These are phyloP conservation scores for Populus davidiana DNA, from an alignment of 345 rosid genomes.

Conservation along the genomic window DNA sequence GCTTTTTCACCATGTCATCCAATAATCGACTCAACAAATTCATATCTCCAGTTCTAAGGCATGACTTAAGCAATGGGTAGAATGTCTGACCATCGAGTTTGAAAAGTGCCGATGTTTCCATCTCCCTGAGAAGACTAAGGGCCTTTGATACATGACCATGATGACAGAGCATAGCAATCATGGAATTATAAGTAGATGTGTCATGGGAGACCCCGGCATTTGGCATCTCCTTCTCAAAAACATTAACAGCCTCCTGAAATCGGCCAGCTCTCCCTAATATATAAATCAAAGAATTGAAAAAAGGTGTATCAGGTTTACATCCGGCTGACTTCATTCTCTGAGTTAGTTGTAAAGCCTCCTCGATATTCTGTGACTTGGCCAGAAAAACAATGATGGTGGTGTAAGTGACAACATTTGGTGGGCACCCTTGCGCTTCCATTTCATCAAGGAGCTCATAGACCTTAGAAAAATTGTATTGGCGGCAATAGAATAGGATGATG, in stretches of 20 bases:
- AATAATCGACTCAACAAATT: conserved; percentile 54
- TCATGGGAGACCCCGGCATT: conserved; percentile 36
- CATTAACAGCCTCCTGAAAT: conserved; percentile 48
- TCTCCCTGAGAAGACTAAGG: conserved; percentile 44
- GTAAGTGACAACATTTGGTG: conserved; percentile 67
- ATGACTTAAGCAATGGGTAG: conserved; percentile 61
- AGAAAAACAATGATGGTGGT: conserved; percentile 64
- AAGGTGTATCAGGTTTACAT: conserved; percentile 52
- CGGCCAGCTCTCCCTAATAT: conserved; percentile 56
- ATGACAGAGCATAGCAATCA: conserved; percentile 77
- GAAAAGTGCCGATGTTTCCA: conserved; percentile 45
- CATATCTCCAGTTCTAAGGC: conserved; percentile 59
- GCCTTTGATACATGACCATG: conserved; percentile 46
- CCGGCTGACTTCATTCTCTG: conserved; percentile 48
- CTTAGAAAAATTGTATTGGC: conserved; percentile 35
- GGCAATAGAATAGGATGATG: conserved; percentile 56
- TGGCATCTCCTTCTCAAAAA: conserved; percentile 61
- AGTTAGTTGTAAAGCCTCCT: conserved; percentile 52
- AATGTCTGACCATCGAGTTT: conserved; percentile 71
- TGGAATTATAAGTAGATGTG: conserved; percentile 68
- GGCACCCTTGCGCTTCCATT: conserved; percentile 57
- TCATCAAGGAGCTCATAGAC: conserved; percentile 64
- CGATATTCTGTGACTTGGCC: conserved; percentile 47
- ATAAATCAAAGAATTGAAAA: conserved; percentile 74
- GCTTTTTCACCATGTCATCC: conserved; percentile 67